phyloP scores from a whole-genome alignment of 2,329 filamentous ascomycete genomes.

The Sordariomycetes sp. region DNA sequence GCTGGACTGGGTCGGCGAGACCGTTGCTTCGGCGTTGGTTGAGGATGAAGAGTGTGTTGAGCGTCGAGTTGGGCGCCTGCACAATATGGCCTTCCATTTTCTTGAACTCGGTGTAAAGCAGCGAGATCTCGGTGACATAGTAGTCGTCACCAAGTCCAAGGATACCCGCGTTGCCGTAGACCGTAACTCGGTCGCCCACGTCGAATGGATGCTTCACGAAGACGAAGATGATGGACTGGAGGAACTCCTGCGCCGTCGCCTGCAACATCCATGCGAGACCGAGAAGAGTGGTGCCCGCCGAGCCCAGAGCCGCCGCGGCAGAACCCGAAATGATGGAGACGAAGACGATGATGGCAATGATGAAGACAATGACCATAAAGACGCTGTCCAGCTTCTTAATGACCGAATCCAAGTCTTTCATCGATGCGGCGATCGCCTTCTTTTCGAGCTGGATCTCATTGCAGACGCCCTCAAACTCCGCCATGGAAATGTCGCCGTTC shows the following conservation, averaged over 20 bases:
- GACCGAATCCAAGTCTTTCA: slow-evolving; percentile 92
- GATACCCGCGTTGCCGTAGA: slow-evolving; percentile 85
- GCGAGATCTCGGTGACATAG: slow-evolving; percentile 87
- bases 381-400: slow-evolving; percentile 83
- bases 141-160: slow-evolving; percentile 77
- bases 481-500: slow-evolving; percentile 93
- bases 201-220: slow-evolving; percentile 98
- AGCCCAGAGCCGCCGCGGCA: slow-evolving; percentile 83
- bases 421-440: slow-evolving; percentile 86
- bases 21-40: slow-evolving; percentile 88
- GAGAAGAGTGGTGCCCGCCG: slow-evolving; percentile 76
- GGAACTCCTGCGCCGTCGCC: slow-evolving; percentile 85
- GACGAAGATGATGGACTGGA: slow-evolving; percentile 89
- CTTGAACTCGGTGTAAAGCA: slow-evolving; percentile 95
- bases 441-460: slow-evolving; percentile 91
- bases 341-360: slow-evolving; percentile 78
- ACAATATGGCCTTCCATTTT: slow-evolving; percentile 97
- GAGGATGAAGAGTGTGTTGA: slow-evolving; percentile 89
- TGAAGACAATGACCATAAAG: slow-evolving; percentile 73
- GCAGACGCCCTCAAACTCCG: slow-evolving; percentile 85
- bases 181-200: slow-evolving; percentile 82
- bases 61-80: slow-evolving; percentile 86
- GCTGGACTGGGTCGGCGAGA: slow-evolving; percentile 73
- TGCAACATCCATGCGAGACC: slow-evolving; percentile 89
- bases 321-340: slow-evolving; percentile 83